Conservation (phyloP, 176 grass and related monocot species). For the Melocanna baccifera region DNA sequence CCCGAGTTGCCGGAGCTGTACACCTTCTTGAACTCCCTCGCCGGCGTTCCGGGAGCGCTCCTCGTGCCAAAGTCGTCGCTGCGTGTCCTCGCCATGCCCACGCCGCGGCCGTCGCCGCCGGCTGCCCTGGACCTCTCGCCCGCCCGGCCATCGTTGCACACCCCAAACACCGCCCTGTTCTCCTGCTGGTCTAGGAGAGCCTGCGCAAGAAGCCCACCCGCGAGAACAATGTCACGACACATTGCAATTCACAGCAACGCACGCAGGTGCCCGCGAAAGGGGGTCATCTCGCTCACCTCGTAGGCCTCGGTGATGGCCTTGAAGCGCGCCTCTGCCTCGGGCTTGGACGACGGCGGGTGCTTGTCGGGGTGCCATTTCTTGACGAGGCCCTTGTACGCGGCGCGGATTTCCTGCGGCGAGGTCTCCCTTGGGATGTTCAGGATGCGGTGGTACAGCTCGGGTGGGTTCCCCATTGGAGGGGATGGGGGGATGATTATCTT, state of each 20-base stretch:
- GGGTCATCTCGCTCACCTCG: constrained; percentile 45
- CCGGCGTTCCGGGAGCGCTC: constrained; percentile 44
- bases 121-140: not conserved
- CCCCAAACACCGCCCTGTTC: constrained; percentile 59
- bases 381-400: constrained; percentile 69
- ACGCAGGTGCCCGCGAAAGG: not conserved
- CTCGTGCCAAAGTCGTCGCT: constrained; percentile 30
- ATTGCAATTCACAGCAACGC: not conserved
- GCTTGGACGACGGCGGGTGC: constrained; percentile 84
- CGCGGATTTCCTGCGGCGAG: constrained; percentile 72
- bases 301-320: constrained; percentile 92
- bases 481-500: not conserved
- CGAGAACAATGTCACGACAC: not conserved
- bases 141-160: constrained; percentile 34
- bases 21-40: constrained; percentile 58
- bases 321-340: constrained; percentile 82
- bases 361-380: constrained; percentile 98
- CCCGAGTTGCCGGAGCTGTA: constrained; percentile 46
- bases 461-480: constrained; percentile 61
- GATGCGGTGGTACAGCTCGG: constrained; percentile 74
- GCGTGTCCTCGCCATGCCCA: constrained; percentile 38
- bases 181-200: constrained; percentile 76
- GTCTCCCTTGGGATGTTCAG: constrained; percentile 66
- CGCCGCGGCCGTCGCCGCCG: not conserved
- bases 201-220: constrained; percentile 31